Conservation (phyloP, 1,284 basidiomycete genomes). For the Megacollybia platyphylla region DNA sequence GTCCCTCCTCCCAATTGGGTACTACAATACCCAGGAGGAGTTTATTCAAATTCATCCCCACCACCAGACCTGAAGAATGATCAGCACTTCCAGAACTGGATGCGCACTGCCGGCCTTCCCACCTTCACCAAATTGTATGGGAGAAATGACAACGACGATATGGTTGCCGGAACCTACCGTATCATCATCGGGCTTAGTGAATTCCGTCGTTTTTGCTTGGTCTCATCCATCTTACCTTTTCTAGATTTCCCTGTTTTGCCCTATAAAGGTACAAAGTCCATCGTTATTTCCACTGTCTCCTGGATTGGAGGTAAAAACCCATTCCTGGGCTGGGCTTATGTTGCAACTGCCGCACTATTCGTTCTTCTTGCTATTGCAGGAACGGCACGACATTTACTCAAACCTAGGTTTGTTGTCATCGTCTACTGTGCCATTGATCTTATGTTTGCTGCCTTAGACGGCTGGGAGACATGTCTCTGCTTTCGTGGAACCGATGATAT, state of each 20-base stretch:
- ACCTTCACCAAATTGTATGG: slow-evolving; percentile 95
- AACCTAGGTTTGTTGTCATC: slow-evolving; percentile 63
- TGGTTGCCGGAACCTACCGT: slow-evolving; percentile 69
- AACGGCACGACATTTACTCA: slow-evolving; percentile 86
- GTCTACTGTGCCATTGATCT: slow-evolving; percentile 9
- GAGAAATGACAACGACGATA: slow-evolving; percentile 72
- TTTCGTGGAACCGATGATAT: slow-evolving; percentile 71
- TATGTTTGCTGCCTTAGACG: slow-evolving; percentile 29
- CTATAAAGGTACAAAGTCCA: slow-evolving; percentile 91
- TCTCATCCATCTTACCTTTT: slow-evolving; percentile 6
- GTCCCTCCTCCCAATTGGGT: slow-evolving; percentile 92
- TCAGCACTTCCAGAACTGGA: slow-evolving; percentile 99
- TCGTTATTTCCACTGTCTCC: slow-evolving; percentile 93
- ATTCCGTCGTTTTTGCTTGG: slow-evolving; percentile 15
- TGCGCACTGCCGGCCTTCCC: slow-evolving; percentile 94
- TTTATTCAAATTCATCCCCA: slow-evolving; percentile 40
- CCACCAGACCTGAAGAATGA: slow-evolving; percentile 68
- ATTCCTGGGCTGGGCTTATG: slow-evolving; percentile 95
- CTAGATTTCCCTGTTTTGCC: slow-evolving; percentile 88
- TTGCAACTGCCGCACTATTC: slow-evolving; percentile 81
- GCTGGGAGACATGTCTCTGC: slow-evolving; percentile 71
- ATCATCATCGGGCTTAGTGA: slow-evolving; percentile 76
- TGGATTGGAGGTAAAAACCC: slow-evolving; percentile 98
- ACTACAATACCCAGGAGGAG: slow-evolving; percentile 51
- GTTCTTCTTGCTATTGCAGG: slow-evolving; percentile 81